Base-by-base conservation (phyloP, 306 rosid genomes). In the Nissolia schottii region DNA sequence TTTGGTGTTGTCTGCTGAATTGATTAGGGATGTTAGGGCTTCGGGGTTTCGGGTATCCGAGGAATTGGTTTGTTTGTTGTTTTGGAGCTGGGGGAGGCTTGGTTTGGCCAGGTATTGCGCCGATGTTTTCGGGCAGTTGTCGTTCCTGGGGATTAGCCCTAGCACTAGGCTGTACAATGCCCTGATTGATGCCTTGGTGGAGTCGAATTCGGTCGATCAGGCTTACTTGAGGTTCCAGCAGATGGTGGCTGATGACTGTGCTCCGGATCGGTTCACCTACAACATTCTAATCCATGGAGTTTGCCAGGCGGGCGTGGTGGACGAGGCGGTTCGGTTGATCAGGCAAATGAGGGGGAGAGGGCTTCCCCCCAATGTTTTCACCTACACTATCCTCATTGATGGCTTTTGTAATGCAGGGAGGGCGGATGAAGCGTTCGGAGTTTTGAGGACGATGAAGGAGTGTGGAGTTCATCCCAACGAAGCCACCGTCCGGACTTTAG, bases 41-140 rank as follows among this genome's bases (percentile, higher is more conserved):
- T 87, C 86, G 5, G 90, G 96, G 14, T 67, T 83, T 43, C 57
- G 40, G 58, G 78, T 93, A 40, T 74, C 83, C 0, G 90, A 87
- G 40, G 90, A 89, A 29, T 38, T 90, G 79, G 82, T 93, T 7
- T 88, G 88, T 61, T 22, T 86, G 19, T 77, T 93, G 74, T 63
- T 93, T 40, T 77, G 87, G 20, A 90, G 98, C 65, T 93, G 97
- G 97, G 98, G 98, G 13, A 90, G 81, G 69, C 84, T 93, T 60
- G 97, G 97, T 16, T 86, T 91, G 81, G 86, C 92, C 2, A 87
- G 84, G 12, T 90, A 90, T 64, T 90, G 89, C 65, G 60, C 77
- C 29, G 89, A 87, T 24, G 86, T 93, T 60, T 93, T 89, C 54
- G 81, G 83, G 45, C 96, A 93, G 62, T 71, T 93, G 14, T 85